These are phyloP conservation scores for Entomortierella lignicola DNA, from an alignment of 192 early-diverging fungal species.

Conservation along the genomic window DNA sequence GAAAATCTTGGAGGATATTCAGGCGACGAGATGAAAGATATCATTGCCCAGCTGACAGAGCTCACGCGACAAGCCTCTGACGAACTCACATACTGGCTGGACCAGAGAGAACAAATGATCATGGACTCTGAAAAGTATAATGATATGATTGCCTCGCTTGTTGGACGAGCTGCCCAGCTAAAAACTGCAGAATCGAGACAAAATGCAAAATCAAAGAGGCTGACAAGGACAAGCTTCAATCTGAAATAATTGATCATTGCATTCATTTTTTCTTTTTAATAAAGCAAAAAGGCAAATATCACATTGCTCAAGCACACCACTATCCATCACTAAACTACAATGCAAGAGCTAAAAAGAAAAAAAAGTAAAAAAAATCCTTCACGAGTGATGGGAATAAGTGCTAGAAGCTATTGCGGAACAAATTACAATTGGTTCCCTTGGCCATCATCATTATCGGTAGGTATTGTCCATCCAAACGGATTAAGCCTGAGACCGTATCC, in stretches of 20 bases:
- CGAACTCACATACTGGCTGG: conserved; percentile 64
- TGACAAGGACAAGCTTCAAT: conserved; percentile 42
- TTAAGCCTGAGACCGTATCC: conserved; percentile 47
- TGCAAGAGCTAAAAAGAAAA: conserved; percentile 13
- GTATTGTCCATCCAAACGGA: conserved; percentile 40
- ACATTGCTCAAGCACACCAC: background rate
- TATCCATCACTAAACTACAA: background rate
- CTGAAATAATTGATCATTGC: conserved; percentile 18
- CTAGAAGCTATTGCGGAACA: background rate
- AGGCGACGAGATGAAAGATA: conserved; percentile 59
- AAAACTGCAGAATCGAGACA: conserved; percentile 49
- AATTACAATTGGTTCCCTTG: background rate
- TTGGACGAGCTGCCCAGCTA: conserved; percentile 65
- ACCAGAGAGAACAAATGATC: conserved; percentile 69
- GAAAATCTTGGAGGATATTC: conserved; percentile 64
- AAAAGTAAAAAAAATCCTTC: conserved; percentile 16
- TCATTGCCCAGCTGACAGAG: conserved; percentile 58
- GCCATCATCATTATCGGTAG: conserved; percentile 9
- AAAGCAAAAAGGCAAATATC: background rate
- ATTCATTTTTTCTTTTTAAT: background rate
- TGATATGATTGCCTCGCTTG: conserved; percentile 67
- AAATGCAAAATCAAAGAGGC: conserved; percentile 36
- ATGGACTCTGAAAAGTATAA: conserved; percentile 75
- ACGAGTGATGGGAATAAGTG: too few species aligned
- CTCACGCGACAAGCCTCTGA: conserved; percentile 64